Evolutionary conservation across 1,284 basidiomycete species (phyloP).

Genomic region (Neotropicomus parvogracilis): DNA sequence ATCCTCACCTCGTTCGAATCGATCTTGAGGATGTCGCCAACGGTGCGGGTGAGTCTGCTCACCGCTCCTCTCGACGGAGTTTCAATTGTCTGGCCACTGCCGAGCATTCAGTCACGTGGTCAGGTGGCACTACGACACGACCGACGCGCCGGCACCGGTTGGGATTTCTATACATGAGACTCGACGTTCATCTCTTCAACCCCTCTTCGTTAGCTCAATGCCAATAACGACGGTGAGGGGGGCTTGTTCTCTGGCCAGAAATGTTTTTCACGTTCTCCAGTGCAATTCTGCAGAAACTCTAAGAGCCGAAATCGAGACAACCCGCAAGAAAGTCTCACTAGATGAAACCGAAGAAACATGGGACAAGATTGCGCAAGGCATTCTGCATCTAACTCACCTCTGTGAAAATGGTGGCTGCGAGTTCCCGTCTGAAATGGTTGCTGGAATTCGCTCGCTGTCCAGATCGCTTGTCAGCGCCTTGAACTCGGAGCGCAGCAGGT

Average conservation of each 20-base stretch:
- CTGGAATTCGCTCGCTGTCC: conserved; percentile 51
- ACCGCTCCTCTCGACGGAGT: conserved; percentile 19
- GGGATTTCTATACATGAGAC: conserved; percentile 22
- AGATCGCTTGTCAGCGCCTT: conserved; percentile 59
- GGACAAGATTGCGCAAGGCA: conserved; percentile 65
- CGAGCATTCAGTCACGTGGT: conserved; percentile 27
- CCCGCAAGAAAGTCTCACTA: conserved; percentile 47
- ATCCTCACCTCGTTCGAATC: conserved; percentile 27
- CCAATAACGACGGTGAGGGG: conserved; percentile 30
- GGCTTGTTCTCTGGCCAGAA: rapidly evolving
- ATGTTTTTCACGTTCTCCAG: conserved; percentile 16
- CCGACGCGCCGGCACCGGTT: conserved; percentile 21
- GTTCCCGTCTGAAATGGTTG: conserved; percentile 53
- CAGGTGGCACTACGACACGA: conserved; percentile 19
- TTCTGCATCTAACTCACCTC: conserved; percentile 53
- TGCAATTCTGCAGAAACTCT: conserved; percentile 37
- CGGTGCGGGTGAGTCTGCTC: conserved; percentile 12
- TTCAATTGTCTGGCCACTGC: conserved; percentile 24
- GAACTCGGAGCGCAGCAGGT: conserved; percentile 72
- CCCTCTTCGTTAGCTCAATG: conserved; percentile 20
- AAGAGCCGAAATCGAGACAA: conserved; percentile 39
- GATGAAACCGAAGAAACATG: conserved; percentile 80
- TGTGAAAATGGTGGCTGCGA: conserved; percentile 56
- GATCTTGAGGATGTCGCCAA: conserved; percentile 18
- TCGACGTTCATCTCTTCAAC: conserved; percentile 1